A percentile compares a stretch with the other conserved stretches of the same genome.
These are phyloP conservation scores for Iris pallida DNA, from an alignment of 116 monocot genomes.

Conservation along the genomic window DNA sequence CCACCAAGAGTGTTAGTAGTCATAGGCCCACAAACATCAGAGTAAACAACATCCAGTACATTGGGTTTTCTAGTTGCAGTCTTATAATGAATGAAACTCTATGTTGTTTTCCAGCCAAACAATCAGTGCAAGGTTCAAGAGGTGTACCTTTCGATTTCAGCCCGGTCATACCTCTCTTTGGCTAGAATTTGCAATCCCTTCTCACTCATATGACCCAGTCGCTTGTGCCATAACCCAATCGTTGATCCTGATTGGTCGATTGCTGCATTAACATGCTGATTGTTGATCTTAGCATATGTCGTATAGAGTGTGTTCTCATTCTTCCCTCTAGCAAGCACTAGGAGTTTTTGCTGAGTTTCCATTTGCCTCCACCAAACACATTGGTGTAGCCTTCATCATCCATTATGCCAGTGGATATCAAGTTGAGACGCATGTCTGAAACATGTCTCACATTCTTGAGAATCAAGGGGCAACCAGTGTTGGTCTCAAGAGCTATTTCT, in stretches of 20 bases:
- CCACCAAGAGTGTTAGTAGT: not conserved
- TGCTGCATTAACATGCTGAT: not conserved
- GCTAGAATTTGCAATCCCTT: not conserved
- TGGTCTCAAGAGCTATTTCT: not conserved
- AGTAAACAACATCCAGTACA: not conserved
- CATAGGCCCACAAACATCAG: slow-evolving; percentile 7
- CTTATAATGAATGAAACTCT: not conserved
- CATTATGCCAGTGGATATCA: too few species aligned
- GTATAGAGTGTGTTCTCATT: not conserved
- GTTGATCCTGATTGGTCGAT: not conserved
- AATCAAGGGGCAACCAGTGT: not conserved
- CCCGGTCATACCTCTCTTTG: not conserved
- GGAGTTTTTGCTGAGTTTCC: too few species aligned
- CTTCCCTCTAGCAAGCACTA: slow-evolving; percentile 6
- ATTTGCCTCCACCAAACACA: too few species aligned
- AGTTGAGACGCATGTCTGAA: not conserved
- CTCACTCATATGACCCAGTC: not conserved
- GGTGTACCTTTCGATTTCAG: not conserved
- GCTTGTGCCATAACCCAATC: not conserved
- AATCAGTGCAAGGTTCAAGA: not conserved
- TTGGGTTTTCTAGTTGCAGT: not conserved
- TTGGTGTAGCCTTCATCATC: too few species aligned
- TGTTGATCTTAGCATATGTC: not conserved
- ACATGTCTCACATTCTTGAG: not conserved
- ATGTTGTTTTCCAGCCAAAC: not conserved